phyloP scores from a whole-genome alignment of 768 basidiomycete species.

The Boletus vermiculosoides region DNA sequence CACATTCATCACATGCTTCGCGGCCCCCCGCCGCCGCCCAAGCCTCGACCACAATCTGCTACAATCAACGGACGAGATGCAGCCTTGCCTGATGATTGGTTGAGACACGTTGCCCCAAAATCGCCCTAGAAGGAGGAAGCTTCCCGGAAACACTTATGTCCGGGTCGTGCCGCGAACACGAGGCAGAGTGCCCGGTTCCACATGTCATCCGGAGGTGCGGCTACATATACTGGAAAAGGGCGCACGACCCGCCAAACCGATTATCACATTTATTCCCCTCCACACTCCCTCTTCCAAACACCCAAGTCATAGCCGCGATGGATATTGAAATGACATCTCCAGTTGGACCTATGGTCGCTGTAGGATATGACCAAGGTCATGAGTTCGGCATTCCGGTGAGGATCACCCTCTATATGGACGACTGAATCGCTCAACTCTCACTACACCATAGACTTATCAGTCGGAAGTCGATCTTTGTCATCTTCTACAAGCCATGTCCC shows the following conservation, averaged over 20 bases:
- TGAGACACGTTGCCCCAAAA: constrained; percentile 11
- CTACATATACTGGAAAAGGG: constrained; percentile 28
- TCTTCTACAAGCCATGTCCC: constrained; percentile 50
- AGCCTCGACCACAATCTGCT: neutral
- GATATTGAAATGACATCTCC: constrained; percentile 36
- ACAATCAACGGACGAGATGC: neutral
- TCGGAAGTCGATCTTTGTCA: constrained; percentile 50
- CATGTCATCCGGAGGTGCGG: constrained; percentile 22
- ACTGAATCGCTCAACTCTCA: constrained; percentile 2
- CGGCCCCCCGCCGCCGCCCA: neutral
- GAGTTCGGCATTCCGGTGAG: constrained; percentile 26
- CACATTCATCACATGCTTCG: neutral
- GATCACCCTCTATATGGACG: neutral
- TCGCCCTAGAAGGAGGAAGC: constrained; percentile 12
- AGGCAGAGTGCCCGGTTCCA: constrained; percentile 28
- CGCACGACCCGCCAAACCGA: constrained; percentile 9
- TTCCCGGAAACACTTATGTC: constrained; percentile 3
- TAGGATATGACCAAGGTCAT: constrained; percentile 19
- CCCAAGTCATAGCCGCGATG: constrained; percentile 23
- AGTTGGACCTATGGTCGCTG: constrained; percentile 28
- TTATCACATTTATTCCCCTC: constrained; percentile 12
- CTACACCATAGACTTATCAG: constrained; percentile 22
- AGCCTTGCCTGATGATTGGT: constrained; percentile 3
- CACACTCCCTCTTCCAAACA: neutral
- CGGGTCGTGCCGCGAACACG: constrained; percentile 25